phyloP scores from a whole-genome alignment of 2,329 filamentous ascomycete species.

The Thielaviopsis cerberus region DNA sequence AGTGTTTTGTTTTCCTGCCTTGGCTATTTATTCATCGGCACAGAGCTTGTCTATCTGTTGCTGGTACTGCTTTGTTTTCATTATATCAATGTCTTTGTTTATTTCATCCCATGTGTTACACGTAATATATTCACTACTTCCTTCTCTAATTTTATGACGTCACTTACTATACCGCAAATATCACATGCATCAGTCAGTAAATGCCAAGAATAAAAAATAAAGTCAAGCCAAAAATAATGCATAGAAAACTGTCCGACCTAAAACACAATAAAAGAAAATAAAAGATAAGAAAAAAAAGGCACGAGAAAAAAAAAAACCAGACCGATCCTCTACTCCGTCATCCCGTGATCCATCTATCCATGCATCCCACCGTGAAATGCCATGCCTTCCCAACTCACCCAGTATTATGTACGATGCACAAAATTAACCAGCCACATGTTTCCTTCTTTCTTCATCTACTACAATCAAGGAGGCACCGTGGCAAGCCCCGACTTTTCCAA shows the following conservation, averaged over 20 bases:
- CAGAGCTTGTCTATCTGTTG: background rate
- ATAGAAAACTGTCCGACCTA: background rate
- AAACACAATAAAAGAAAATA: too few species aligned
- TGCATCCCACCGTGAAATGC: too few species aligned
- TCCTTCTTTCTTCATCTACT: background rate
- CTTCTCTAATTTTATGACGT: background rate
- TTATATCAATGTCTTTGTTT: background rate
- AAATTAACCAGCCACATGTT: background rate
- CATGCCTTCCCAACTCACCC: background rate
- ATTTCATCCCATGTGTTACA: too few species aligned
- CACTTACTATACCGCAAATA: background rate
- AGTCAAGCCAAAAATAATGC: background rate
- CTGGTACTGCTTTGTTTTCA: background rate
- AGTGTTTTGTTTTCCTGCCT: background rate
- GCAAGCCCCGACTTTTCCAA: conserved; percentile 10
- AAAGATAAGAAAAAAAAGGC: conserved; percentile 2
- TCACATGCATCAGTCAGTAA: background rate
- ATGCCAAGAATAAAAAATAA: background rate
- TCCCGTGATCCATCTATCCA: background rate
- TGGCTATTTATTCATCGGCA: background rate
- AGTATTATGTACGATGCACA: background rate
- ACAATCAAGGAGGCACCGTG: background rate
- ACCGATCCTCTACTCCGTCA: background rate
- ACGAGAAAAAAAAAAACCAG: background rate
- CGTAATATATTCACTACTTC: too few species aligned